Percentiles rank a stretch among this genome's conserved stretches.
Conservation (phyloP, 257 asterid genomes). For the Solanum boliviense region DNA sequence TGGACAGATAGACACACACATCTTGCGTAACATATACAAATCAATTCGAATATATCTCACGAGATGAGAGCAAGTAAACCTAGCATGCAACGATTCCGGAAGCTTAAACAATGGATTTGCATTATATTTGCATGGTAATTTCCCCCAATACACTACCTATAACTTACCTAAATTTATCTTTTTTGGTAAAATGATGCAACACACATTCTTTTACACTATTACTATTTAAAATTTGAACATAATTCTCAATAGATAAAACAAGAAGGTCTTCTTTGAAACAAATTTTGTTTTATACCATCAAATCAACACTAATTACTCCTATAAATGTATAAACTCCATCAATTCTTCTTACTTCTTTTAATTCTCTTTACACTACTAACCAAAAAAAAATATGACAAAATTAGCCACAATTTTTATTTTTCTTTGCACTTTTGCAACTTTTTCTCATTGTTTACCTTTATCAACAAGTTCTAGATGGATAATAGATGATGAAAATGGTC, state of each 20-base stretch:
- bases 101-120: too few relatives aligned
- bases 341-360: background rate
- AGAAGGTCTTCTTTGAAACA: background rate
- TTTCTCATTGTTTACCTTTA: constrained; percentile 28
- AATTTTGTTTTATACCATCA: background rate
- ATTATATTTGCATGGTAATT: background rate
- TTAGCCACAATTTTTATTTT: background rate
- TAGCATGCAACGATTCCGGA: too few relatives aligned
- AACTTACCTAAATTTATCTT: background rate
- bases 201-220: background rate
- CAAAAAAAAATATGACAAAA: background rate
- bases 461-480: constrained; percentile 56
- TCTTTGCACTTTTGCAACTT: constrained; percentile 5
- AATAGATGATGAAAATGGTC: constrained; percentile 22
- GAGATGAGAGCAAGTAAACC: too few relatives aligned
- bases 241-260: background rate
- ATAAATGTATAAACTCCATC: background rate
- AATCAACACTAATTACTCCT: background rate
- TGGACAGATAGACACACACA: background rate
- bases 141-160: background rate
- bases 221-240: background rate
- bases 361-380: background rate
- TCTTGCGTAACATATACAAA: background rate
- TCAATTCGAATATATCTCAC: too few relatives aligned
- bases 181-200: background rate